These are phyloP conservation scores for Solanum lycopersicoides DNA, from an alignment of 257 asterid species.

Conservation along the genomic window DNA sequence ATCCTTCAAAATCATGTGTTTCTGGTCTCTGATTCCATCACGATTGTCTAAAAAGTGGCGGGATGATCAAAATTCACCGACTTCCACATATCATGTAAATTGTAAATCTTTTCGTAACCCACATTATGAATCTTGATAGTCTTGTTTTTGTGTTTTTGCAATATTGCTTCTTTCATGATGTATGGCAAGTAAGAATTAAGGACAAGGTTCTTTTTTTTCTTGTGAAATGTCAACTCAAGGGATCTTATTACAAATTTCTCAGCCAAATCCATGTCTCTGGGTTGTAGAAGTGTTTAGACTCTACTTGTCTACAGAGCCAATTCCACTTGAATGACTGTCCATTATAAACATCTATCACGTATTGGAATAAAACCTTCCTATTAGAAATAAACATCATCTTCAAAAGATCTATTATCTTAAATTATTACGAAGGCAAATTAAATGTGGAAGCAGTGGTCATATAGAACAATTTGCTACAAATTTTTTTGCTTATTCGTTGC, in stretches of 20 bases:
- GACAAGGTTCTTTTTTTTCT: not conserved
- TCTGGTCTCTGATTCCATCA: constrained; percentile 4
- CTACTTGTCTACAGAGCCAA: not conserved
- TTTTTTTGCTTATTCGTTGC: not conserved
- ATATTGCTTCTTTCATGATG: constrained; percentile 5
- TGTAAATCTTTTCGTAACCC: not conserved
- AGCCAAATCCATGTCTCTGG: not conserved
- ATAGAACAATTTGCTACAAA: not conserved
- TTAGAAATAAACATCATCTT: not conserved
- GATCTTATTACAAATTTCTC: not conserved
- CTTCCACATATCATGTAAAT: not conserved
- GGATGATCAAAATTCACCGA: constrained; percentile 17
- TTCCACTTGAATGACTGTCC: not conserved
- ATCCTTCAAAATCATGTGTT: constrained; percentile 4
- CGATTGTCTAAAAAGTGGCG: constrained; percentile 14
- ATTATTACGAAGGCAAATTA: not conserved
- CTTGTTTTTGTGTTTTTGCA: constrained; percentile 2
- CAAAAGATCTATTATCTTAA: not conserved
- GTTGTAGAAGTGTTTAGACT: not conserved
- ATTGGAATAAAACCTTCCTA: not conserved
- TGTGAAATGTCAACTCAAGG: constrained; percentile 1
- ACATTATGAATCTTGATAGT: constrained; percentile 1
- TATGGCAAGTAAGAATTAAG: constrained; percentile 7
- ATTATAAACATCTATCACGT: not conserved
- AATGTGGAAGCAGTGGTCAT: not conserved